Evolutionary conservation across 2,329 filamentous ascomycete species (phyloP).

Genomic region (Botrytis byssoidea): DNA sequence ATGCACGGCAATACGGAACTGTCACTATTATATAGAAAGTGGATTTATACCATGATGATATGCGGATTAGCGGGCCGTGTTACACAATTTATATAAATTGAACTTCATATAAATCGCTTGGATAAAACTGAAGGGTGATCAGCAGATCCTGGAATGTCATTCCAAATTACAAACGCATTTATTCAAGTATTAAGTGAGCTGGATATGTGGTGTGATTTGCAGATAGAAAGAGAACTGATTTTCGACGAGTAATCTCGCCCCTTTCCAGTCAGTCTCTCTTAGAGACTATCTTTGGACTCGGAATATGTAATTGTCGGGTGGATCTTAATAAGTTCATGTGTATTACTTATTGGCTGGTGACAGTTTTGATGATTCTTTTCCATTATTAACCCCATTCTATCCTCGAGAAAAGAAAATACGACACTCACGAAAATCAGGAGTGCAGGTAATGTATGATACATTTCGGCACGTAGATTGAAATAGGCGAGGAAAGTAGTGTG

Average conservation of each 20-base stretch:
- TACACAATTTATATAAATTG: conserved; percentile 14
- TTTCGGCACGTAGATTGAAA: not conserved
- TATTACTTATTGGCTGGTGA: not conserved
- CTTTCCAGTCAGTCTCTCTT: not conserved
- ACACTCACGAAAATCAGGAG: not conserved
- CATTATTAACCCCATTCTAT: not conserved
- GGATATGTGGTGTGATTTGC: not conserved
- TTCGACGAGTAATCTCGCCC: too few species aligned
- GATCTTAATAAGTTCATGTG: not conserved
- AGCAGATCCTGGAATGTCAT: not conserved
- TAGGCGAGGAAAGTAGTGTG: not conserved
- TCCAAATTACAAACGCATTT: not conserved
- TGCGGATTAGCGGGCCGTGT: conserved; percentile 20
- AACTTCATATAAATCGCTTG: conserved; percentile 13
- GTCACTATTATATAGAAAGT: not conserved
- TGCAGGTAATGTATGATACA: not conserved
- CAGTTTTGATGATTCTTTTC: not conserved
- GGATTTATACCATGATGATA: not conserved
- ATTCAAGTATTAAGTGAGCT: not conserved
- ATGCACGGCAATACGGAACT: not conserved
- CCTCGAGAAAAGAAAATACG: too few species aligned
- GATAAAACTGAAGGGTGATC: conserved; percentile 16
- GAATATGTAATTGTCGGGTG: not conserved
- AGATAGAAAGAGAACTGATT: not conserved
- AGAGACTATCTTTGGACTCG: not conserved